phyloP scores from a whole-genome alignment of 176 grass and related monocot genomes.

The bread wheat (Triticum aestivum) region DNA sequence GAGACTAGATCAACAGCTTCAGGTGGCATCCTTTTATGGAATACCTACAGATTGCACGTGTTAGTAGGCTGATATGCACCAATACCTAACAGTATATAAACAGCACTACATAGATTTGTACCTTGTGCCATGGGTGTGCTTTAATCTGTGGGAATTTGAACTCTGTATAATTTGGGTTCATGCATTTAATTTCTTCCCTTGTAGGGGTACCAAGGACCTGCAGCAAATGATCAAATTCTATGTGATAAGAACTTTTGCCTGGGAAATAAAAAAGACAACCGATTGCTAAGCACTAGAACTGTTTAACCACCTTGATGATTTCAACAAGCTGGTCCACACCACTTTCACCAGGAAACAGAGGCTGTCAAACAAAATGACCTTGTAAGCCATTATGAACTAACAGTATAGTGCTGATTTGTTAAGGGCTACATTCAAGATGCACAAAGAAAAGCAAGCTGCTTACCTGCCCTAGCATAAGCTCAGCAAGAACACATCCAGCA shows the following conservation, averaged over 20 bases:
- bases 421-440: background rate
- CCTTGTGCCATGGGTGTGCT: constrained; percentile 88
- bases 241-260: background rate
- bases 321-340: constrained; percentile 86
- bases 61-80: background rate
- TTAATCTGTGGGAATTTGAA: constrained; percentile 86
- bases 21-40: constrained; percentile 69
- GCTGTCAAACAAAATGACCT: constrained; percentile 41
- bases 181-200: constrained; percentile 90
- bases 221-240: constrained; percentile 10
- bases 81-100: background rate
- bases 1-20: constrained; percentile 86
- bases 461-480: constrained; percentile 83
- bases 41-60: constrained; percentile 44
- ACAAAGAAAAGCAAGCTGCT: background rate
- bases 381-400: constrained; percentile 18
- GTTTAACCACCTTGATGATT: constrained; percentile 61
- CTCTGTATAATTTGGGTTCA: constrained; percentile 82
- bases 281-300: background rate
- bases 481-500: constrained; percentile 85
- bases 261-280: background rate
- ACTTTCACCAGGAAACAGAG: constrained; percentile 84
- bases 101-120: constrained; percentile 11
- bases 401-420: background rate
- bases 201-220: constrained; percentile 78